Percentiles rank a stretch among this genome's conserved stretches.
These are phyloP conservation scores for Jackrogersella minutella DNA, from an alignment of 495 filamentous ascomycete species.

Conservation along the genomic window DNA sequence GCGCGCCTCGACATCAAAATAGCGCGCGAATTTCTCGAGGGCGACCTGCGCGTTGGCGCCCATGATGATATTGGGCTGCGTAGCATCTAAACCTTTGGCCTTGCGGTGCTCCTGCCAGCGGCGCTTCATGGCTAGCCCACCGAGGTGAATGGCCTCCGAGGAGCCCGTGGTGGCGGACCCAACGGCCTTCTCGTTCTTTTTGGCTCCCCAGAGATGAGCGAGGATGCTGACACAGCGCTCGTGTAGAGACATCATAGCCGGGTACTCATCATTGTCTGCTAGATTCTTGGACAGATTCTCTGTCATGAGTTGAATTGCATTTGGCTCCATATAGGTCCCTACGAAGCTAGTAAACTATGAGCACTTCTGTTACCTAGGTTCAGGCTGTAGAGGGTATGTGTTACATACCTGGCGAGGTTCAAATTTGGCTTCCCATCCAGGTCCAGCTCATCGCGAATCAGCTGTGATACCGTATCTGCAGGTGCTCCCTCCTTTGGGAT, in stretches of 20 bases:
- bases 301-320: slow-evolving; percentile 69
- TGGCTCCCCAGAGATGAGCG: slow-evolving; percentile 72
- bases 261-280: slow-evolving; percentile 78
- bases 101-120: slow-evolving; percentile 74
- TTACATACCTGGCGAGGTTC: slow-evolving; percentile 68
- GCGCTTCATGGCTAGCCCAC: slow-evolving; percentile 80
- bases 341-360: slow-evolving; percentile 62
- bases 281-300: slow-evolving; percentile 76
- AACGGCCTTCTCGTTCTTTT: slow-evolving; percentile 71
- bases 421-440: slow-evolving; percentile 76
- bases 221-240: slow-evolving; percentile 76
- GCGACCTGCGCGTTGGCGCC: slow-evolving; percentile 80
- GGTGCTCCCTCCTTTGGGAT: slow-evolving; percentile 70
- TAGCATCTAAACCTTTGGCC: slow-evolving; percentile 66
- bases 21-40: slow-evolving; percentile 75
- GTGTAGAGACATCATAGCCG: slow-evolving; percentile 76
- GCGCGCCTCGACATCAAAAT: slow-evolving; percentile 79
- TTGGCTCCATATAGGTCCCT: slow-evolving; percentile 73
- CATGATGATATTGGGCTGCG: slow-evolving; percentile 78
- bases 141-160: slow-evolving; percentile 77
- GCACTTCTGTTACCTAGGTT: not conserved
- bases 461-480: slow-evolving; percentile 69
- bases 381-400: not conserved
- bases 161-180: slow-evolving; percentile 78
- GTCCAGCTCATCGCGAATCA: slow-evolving; percentile 78